These are phyloP conservation scores for Lodderomyces elongisporus DNA, from an alignment of 1,139 yeast species.

Conservation along the genomic window DNA sequence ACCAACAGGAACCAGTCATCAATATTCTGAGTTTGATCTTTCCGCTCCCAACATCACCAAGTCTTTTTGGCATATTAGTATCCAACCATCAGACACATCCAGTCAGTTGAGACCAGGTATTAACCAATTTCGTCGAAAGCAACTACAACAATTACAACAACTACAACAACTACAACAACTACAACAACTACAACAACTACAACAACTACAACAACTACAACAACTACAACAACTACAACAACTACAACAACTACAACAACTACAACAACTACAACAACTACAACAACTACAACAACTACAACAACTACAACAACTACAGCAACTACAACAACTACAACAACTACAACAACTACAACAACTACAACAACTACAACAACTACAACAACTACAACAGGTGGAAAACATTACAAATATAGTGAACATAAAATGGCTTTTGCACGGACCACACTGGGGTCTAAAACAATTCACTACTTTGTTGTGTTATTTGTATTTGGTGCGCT, in stretches of 20 bases:
- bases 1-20: too few relatives aligned
- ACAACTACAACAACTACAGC: too few relatives aligned
- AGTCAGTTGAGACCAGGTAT: too few relatives aligned
- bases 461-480: neutral
- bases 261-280: slow-evolving; percentile 1
- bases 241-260: slow-evolving; percentile 1
- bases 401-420: too few relatives aligned
- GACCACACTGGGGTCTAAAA: neutral
- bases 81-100: too few relatives aligned
- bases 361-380: slow-evolving; percentile 1
- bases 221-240: slow-evolving; percentile 1
- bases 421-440: too few relatives aligned
- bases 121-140: too few relatives aligned
- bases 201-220: neutral
- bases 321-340: slow-evolving; percentile 1
- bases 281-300: slow-evolving; percentile 1
- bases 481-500: neutral
- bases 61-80: too few relatives aligned
- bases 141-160: too few relatives aligned
- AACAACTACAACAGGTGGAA: neutral
- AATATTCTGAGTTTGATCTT: too few relatives aligned
- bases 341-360: slow-evolving; percentile 1
- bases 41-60: too few relatives aligned
- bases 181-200: neutral
- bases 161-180: too few relatives aligned